A percentile compares a stretch with the other conserved stretches of the same genome.
phyloP scores from a whole-genome alignment of 805 yeast genomes.

The Clavispora carvajalis region DNA sequence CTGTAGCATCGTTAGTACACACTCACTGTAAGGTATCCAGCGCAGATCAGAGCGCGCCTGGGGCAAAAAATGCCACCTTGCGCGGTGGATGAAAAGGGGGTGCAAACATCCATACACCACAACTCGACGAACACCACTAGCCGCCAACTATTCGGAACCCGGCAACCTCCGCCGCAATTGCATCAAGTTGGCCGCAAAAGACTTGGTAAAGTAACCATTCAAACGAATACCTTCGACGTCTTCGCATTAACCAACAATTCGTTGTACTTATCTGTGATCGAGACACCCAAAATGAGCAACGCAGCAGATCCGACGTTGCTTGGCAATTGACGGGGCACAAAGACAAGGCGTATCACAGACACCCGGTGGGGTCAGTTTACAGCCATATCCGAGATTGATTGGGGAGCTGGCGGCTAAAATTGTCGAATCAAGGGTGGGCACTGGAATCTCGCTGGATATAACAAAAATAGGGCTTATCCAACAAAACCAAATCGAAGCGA shows the following conservation, averaged over 20 bases:
- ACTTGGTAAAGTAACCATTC: too few relatives aligned
- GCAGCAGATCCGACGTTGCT: neutral
- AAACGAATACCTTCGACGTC: too few relatives aligned
- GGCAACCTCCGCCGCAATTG: neutral
- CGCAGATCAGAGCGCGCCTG: neutral
- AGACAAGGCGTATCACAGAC: neutral
- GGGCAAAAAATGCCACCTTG: neutral
- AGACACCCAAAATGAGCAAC: neutral
- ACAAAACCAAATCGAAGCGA: neutral
- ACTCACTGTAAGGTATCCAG: neutral
- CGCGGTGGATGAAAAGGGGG: neutral
- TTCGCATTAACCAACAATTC: too few relatives aligned
- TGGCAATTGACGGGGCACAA: too few relatives aligned
- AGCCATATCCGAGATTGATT: neutral
- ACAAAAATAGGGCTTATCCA: neutral
- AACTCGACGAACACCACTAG: neutral
- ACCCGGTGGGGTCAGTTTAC: neutral
- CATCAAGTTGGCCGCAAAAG: neutral
- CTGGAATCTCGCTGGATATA: neutral
- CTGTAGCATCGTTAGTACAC: conserved; percentile 21
- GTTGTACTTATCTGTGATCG: too few relatives aligned
- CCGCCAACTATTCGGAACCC: too few relatives aligned
- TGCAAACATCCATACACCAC: conserved; percentile 11
- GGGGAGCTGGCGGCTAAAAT: neutral
- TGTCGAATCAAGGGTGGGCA: neutral